Evolutionary conservation across 2,329 filamentous ascomycete genomes (phyloP).

Genomic region (Bretziella fagacearum): DNA sequence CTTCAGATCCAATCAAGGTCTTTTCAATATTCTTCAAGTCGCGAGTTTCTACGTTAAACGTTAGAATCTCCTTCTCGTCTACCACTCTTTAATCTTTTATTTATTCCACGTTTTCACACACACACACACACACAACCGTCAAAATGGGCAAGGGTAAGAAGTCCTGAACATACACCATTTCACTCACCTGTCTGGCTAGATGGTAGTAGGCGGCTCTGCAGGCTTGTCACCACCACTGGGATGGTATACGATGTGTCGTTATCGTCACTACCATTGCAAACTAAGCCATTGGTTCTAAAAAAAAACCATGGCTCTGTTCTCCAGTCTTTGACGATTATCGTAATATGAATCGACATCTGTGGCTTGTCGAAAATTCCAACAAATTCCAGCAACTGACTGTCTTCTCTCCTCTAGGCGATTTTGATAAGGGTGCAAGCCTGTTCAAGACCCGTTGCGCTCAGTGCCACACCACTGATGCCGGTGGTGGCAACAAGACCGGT

Average conservation of each 20-base stretch:
- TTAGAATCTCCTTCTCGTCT: not conserved
- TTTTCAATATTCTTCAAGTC: too few species aligned
- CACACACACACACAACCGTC: conserved; percentile 2
- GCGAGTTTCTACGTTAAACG: not conserved
- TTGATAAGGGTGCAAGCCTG: conserved; percentile 92
- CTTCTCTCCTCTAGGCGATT: conserved; percentile 47
- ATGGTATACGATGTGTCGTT: too few species aligned
- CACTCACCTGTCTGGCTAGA: too few species aligned
- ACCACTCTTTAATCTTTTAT: conserved; percentile 4
- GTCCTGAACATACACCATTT: too few species aligned
- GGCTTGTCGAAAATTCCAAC: not conserved
- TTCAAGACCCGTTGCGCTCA: conserved; percentile 99
- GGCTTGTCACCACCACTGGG: too few species aligned
- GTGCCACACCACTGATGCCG: conserved; percentile 90
- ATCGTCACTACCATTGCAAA: not conserved
- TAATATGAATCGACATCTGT: not conserved
- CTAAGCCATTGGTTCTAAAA: too few species aligned
- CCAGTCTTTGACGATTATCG: not conserved
- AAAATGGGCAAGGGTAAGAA: conserved; percentile 14
- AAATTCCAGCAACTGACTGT: conserved; percentile 1
- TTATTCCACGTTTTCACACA: conserved; percentile 3
- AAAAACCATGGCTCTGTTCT: too few species aligned
- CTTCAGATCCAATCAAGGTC: not conserved
- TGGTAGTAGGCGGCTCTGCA: too few species aligned
- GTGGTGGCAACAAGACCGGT: conserved; percentile 94